Conservation (phyloP, 345 rosid genomes). For the Brassica juncea region DNA sequence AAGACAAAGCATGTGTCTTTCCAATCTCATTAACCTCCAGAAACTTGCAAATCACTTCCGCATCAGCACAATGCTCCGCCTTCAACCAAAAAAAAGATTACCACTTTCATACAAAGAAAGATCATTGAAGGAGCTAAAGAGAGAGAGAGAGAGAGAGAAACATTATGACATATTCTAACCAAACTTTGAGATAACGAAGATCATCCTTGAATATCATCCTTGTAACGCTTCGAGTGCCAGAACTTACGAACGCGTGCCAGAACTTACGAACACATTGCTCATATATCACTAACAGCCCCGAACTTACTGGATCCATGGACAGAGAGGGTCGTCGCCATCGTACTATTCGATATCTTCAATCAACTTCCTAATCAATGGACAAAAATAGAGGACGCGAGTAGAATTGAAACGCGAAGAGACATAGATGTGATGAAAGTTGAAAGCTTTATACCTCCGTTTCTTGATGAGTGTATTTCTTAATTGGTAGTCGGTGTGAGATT, state of each 20-base stretch:
- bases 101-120: neutral
- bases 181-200: conserved; percentile 87
- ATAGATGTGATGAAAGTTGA: neutral
- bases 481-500: conserved; percentile 53
- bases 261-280: conserved; percentile 92
- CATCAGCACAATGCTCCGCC: conserved; percentile 87
- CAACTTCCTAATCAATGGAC: conserved; percentile 49
- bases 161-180: conserved; percentile 84
- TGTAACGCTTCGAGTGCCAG: conserved; percentile 54
- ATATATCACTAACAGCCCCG: conserved; percentile 76
- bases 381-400: neutral
- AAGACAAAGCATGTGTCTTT: conserved; percentile 61
- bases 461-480: conserved; percentile 61
- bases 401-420: neutral
- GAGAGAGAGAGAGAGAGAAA: neutral
- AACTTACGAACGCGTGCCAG: conserved; percentile 47
- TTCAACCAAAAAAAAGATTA: conserved; percentile 14
- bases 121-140: neutral
- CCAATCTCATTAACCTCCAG: conserved; percentile 85
- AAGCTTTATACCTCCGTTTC: conserved; percentile 55
- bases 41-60: conserved; percentile 73
- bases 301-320: conserved; percentile 83
- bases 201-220: conserved; percentile 48
- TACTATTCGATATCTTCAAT: conserved; percentile 75
- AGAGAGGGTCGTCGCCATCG: conserved; percentile 80